Base-by-base conservation (phyloP, 2,329 filamentous ascomycete species). In the Phialocephala sp. region DNA sequence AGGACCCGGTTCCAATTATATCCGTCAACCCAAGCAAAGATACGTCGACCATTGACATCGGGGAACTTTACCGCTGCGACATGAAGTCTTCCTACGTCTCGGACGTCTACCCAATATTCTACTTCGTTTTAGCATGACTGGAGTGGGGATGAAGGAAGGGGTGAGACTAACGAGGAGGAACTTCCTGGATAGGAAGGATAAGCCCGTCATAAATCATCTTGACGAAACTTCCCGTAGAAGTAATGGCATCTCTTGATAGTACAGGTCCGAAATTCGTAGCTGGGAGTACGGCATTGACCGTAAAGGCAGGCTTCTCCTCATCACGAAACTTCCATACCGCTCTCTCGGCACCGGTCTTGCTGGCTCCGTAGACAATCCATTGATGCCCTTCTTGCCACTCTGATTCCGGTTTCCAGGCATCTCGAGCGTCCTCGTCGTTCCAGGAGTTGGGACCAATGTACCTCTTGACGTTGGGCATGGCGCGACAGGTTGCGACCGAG, bases 341-440 rank as follows among this genome's bases (percentile, higher is more conserved):
- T 56, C 75, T 70, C 59, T 81, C 79, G 0, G 71, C 72, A 32
- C 76, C 73, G 2, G 74, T 68, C 64, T 81, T 81, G 63, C 75
- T 77, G 0, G 79, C 79, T 1, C 68, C 67, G 57, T 81, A 81
- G 0, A 78, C 76, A 8, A 63, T 11, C 45, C 43, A 59, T 15
- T 22, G 27, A n/a, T 59, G 59, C 0, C 39, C 36, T 0, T 66
- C 62, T n/a, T 75, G 71, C 12, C 73, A 71, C 0, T 71, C 60
- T 0, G 66, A 66, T 39, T 78, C 78, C 0, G 76, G 77, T 11
- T 73, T 73, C 76, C 77, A 79, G 0, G 79, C 78, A 0, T 56
- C 39, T 37, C 75, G 65, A 12, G 77, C 65, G 5, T 73, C 74
- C 1, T 67, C 68, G 11, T 78, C 75, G 47, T 77, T 77, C 77